Percentiles rank a stretch among this genome's conserved stretches.
Conservation (phyloP, 2,329 filamentous ascomycete genomes). For the Colletotrichum sp. region DNA sequence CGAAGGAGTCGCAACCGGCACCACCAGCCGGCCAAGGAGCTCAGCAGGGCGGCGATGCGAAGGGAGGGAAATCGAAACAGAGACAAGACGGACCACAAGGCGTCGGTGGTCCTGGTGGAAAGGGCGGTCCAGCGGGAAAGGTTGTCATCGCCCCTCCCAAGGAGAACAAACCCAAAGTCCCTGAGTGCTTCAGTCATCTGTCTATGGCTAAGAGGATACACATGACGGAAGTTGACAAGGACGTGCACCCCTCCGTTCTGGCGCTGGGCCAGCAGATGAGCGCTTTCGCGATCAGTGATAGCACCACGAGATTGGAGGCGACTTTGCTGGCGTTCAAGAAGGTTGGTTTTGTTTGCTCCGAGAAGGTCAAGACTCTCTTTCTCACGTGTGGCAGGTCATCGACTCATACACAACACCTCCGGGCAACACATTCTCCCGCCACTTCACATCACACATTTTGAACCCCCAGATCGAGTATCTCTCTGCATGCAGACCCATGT, state of each 20-base stretch:
- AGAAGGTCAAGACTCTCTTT: background rate
- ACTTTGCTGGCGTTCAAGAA: constrained; percentile 90
- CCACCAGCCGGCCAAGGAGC: constrained; percentile 40
- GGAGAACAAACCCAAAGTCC: constrained; percentile 64
- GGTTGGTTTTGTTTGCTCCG: constrained; percentile 49
- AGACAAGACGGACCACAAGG: constrained; percentile 48
- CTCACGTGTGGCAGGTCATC: constrained; percentile 68
- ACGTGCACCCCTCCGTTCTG: constrained; percentile 86
- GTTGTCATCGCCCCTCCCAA: constrained; percentile 43
- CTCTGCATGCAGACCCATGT: constrained; percentile 91
- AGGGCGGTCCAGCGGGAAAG: constrained; percentile 38
- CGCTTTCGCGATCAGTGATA: constrained; percentile 86
- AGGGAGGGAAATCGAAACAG: constrained; percentile 50
- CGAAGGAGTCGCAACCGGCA: constrained; percentile 59
- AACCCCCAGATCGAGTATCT: constrained; percentile 96
- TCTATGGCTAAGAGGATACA: constrained; percentile 67
- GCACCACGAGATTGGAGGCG: constrained; percentile 84
- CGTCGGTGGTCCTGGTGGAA: constrained; percentile 30
- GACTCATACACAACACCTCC: constrained; percentile 89
- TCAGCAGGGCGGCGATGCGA: constrained; percentile 44
- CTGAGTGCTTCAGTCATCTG: constrained; percentile 82
- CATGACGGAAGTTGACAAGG: constrained; percentile 66
- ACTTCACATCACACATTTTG: constrained; percentile 89
- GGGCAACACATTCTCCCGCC: constrained; percentile 83
- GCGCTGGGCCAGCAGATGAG: constrained; percentile 89